Evolutionary conservation across 768 basidiomycete species (phyloP).

Genomic region (Chalciporus sphaerocephalus): DNA sequence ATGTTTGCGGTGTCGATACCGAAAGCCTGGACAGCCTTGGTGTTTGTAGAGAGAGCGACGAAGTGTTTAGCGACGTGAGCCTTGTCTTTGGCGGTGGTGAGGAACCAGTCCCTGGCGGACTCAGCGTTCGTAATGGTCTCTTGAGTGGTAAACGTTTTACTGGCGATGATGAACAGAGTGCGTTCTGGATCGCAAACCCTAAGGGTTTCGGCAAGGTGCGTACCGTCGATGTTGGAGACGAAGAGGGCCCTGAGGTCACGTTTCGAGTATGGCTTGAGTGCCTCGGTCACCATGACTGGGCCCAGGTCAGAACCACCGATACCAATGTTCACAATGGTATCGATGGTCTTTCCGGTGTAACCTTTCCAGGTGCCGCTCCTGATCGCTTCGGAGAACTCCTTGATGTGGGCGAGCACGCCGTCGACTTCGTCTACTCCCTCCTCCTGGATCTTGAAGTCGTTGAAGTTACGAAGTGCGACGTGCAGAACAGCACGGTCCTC

Average conservation of each 20-base stretch:
- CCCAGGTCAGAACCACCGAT: constrained; percentile 98
- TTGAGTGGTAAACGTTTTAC: constrained; percentile 99
- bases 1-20: constrained; percentile 91
- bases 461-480: constrained; percentile 79
- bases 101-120: constrained; percentile 93
- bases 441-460: constrained; percentile 78
- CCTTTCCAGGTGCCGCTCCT: constrained; percentile 91
- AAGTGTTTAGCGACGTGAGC: constrained; percentile 97
- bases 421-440: constrained; percentile 77
- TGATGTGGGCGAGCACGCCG: constrained; percentile 85
- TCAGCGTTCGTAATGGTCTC: constrained; percentile 99
- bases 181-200: constrained; percentile 80
- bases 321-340: constrained; percentile 95
- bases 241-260: constrained; percentile 85
- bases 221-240: constrained; percentile 97
- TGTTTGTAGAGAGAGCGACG: constrained; percentile 96
- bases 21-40: constrained; percentile 86
- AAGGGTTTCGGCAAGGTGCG: constrained; percentile 89
- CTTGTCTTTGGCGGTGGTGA: constrained; percentile 75
- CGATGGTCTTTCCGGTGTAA: constrained; percentile 93
- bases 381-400: constrained; percentile 80
- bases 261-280: constrained; percentile 88
- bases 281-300: constrained; percentile 99
- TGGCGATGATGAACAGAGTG: constrained; percentile 97
- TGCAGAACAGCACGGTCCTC: constrained; percentile 97